Conservation (phyloP, 106 monocot genomes). For the Gastrodia elata region DNA sequence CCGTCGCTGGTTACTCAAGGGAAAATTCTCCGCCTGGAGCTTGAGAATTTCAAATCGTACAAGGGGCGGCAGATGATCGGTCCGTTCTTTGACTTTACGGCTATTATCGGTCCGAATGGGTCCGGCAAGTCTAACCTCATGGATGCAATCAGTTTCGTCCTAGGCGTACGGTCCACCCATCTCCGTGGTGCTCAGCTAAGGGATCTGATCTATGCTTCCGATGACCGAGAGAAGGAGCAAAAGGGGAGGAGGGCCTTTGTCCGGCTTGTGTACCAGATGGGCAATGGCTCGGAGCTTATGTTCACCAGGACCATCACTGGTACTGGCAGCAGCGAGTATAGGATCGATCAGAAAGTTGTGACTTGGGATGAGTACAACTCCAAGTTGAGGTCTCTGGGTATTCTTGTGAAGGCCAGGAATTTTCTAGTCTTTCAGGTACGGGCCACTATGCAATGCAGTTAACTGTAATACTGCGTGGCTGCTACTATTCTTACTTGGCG, state of each 20-base stretch:
- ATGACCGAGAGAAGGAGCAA: constrained; percentile 73
- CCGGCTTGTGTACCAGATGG: constrained; percentile 53
- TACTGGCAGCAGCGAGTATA: constrained; percentile 76
- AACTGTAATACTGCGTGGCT: background rate
- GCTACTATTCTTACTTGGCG: background rate
- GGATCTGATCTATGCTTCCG: constrained; percentile 82
- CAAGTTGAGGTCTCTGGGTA: constrained; percentile 76
- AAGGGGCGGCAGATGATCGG: constrained; percentile 87
- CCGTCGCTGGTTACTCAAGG: constrained; percentile 37
- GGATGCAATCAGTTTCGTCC: constrained; percentile 99
- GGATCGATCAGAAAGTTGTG: constrained; percentile 62
- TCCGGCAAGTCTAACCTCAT: constrained; percentile 98
- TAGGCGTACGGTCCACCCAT: constrained; percentile 84
- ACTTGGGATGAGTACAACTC: constrained; percentile 82
- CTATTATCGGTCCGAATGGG: constrained; percentile 94
- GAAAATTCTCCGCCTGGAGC: constrained; percentile 82
- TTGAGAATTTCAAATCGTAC: constrained; percentile 99
- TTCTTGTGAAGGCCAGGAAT: constrained; percentile 95
- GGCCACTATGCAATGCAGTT: background rate
- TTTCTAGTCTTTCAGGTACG: constrained; percentile 93
- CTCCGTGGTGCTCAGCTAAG: constrained; percentile 89
- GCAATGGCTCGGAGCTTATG: constrained; percentile 44
- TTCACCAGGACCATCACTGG: constrained; percentile 83
- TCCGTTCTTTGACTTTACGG: constrained; percentile 94
- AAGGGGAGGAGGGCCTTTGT: constrained; percentile 82